Percentiles rank a stretch among this genome's conserved stretches.
Conservation (phyloP, 805 yeast species). For the Kodamaea kakaduensis region DNA sequence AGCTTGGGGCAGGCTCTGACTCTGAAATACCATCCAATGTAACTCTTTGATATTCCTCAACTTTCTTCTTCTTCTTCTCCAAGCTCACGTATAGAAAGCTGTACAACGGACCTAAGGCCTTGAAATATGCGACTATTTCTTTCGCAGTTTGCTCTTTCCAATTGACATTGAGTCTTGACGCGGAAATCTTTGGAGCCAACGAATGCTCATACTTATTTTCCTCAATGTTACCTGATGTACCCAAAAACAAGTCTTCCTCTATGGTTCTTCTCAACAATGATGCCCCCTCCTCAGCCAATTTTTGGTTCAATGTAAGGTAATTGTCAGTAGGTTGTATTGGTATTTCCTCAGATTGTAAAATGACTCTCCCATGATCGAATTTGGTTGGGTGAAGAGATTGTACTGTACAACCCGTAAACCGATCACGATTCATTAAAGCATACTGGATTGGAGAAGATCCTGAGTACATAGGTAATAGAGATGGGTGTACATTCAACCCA, state of each 20-base stretch:
- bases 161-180: constrained; percentile 38
- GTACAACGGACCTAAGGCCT: constrained; percentile 55
- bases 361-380: constrained; percentile 75
- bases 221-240: not conserved
- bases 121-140: constrained; percentile 38
- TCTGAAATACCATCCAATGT: constrained; percentile 39
- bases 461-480: constrained; percentile 72
- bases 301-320: constrained; percentile 40
- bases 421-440: constrained; percentile 63
- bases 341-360: constrained; percentile 52
- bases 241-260: constrained; percentile 22
- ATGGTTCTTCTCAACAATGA: constrained; percentile 48
- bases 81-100: constrained; percentile 38
- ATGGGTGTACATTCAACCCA: constrained; percentile 91
- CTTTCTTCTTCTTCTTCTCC: constrained; percentile 28
- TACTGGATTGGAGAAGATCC: constrained; percentile 91
- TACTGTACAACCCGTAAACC: constrained; percentile 74
- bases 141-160: constrained; percentile 44
- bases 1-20: not conserved
- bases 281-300: constrained; percentile 62
- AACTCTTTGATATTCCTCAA: constrained; percentile 40
- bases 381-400: constrained; percentile 86
- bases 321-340: constrained; percentile 43
- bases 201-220: constrained; percentile 32
- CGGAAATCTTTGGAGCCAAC: constrained; percentile 54